Conservation (phyloP, 2,329 filamentous ascomycete species). For the Dothideomycetidae sp. region DNA sequence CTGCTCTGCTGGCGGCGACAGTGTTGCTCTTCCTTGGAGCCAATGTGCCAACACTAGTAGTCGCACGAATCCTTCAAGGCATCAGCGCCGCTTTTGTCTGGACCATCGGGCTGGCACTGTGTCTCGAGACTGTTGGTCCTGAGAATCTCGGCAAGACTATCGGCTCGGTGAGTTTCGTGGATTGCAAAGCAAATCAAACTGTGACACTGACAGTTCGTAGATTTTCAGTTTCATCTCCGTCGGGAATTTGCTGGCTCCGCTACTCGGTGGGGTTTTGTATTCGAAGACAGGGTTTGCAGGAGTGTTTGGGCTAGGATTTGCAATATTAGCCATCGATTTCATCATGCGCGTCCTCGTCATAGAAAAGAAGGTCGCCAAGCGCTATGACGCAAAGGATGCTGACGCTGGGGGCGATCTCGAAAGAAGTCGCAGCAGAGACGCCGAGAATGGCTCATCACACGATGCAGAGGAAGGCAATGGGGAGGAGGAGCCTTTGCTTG, state of each 20-base stretch:
- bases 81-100: slow-evolving; percentile 44
- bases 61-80: slow-evolving; percentile 44
- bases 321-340: slow-evolving; percentile 43
- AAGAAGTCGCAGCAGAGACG: too few species aligned
- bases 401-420: slow-evolving; percentile 13
- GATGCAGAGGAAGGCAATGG: slow-evolving; percentile 15
- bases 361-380: slow-evolving; percentile 45
- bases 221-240: slow-evolving; percentile 47
- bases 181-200: background rate
- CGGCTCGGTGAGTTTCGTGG: slow-evolving; percentile 39
- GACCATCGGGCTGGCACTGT: slow-evolving; percentile 44
- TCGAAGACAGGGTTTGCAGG: slow-evolving; percentile 42
- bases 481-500: slow-evolving; percentile 27
- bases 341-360: slow-evolving; percentile 45
- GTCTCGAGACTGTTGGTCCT: slow-evolving; percentile 43
- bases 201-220: slow-evolving; percentile 13
- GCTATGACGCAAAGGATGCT: slow-evolving; percentile 25
- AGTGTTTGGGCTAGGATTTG: slow-evolving; percentile 44
- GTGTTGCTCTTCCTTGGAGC: slow-evolving; percentile 39
- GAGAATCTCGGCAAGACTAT: slow-evolving; percentile 47
- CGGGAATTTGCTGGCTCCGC: slow-evolving; percentile 42
- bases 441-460: slow-evolving; percentile 12
- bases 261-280: slow-evolving; percentile 47
- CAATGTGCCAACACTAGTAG: slow-evolving; percentile 33
- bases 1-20: slow-evolving; percentile 39